Evolutionary conservation across 495 filamentous ascomycete genomes (phyloP).

Genomic region (Beverwykella pulmonaria): DNA sequence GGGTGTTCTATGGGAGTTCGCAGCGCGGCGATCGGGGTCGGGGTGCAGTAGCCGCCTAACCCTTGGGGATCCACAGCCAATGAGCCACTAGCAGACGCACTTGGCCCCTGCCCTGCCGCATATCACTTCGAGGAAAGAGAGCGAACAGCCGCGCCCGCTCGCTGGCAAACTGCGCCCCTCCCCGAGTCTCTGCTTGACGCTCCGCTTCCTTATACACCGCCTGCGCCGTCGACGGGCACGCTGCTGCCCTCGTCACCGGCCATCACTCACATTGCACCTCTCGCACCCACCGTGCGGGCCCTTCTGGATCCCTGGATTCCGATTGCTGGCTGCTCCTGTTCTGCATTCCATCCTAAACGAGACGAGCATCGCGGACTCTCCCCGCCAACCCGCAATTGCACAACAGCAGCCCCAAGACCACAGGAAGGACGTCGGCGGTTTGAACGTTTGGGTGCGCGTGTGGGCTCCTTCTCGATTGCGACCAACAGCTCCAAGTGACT

Average conservation of each 20-base stretch:
- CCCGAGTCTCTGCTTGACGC: background rate
- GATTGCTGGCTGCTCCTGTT: background rate
- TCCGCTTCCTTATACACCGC: background rate
- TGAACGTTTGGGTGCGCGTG: background rate
- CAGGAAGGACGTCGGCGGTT: too few species aligned
- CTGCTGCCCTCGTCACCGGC: slow-evolving; percentile 15
- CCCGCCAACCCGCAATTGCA: slow-evolving; percentile 2
- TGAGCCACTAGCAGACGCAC: background rate
- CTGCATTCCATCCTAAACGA: background rate
- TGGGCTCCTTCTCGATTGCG: too few species aligned
- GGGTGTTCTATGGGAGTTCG: background rate
- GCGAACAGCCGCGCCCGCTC: background rate
- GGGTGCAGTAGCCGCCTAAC: background rate
- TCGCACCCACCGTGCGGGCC: background rate
- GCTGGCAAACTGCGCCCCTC: background rate
- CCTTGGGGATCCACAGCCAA: background rate
- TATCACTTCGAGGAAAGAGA: background rate
- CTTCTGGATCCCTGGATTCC: background rate
- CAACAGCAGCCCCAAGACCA: background rate
- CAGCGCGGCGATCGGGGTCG: slow-evolving; percentile 3
- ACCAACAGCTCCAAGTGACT: background rate
- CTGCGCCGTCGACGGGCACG: background rate
- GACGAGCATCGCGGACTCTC: background rate
- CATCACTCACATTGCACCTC: background rate
- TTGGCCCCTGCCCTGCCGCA: slow-evolving; percentile 4